Conservation (phyloP, 805 yeast species). For the Candida nanaspora region DNA sequence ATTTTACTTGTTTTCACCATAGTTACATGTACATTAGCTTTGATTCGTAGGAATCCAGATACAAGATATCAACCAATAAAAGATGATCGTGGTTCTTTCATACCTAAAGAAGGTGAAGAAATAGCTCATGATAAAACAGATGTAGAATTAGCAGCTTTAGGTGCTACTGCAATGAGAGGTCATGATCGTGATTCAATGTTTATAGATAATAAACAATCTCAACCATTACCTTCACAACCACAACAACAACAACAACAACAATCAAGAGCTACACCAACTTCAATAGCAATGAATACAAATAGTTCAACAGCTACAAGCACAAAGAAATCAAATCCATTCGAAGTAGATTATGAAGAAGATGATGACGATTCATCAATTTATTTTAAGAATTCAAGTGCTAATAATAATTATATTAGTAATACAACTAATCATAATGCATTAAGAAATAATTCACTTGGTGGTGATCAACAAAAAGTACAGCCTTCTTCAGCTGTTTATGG, state of each 20-base stretch:
- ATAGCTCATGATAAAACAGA: slow-evolving; percentile 32
- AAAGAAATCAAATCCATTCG: slow-evolving; percentile 13
- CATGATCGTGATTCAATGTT: slow-evolving; percentile 37
- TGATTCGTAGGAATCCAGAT: slow-evolving; percentile 88
- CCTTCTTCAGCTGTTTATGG: too few species aligned
- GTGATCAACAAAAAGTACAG: too few species aligned
- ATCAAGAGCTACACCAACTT: slow-evolving; percentile 14
- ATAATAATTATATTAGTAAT: not conserved
- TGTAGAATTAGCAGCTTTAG: slow-evolving; percentile 66
- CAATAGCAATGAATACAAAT: slow-evolving; percentile 18
- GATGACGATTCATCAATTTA: slow-evolving; percentile 9
- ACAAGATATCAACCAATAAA: slow-evolving; percentile 92
- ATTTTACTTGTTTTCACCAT: slow-evolving; percentile 79
- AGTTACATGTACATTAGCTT: slow-evolving; percentile 77
- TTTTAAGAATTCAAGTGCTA: slow-evolving; percentile 7
- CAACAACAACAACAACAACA: too few species aligned
- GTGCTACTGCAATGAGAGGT: slow-evolving; percentile 61
- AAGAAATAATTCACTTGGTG: not conserved
- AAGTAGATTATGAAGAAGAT: slow-evolving; percentile 3
- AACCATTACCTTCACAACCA: too few species aligned
- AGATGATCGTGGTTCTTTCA: slow-evolving; percentile 94
- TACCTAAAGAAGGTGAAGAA: slow-evolving; percentile 47
- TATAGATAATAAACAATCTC: slow-evolving; percentile 15
- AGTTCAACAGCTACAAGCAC: slow-evolving; percentile 4
- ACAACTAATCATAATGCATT: not conserved